A percentile compares a stretch with the other conserved stretches of the same genome.
Conservation (phyloP, 352 stramenopile genomes). For the Pythium dissimile region DNA sequence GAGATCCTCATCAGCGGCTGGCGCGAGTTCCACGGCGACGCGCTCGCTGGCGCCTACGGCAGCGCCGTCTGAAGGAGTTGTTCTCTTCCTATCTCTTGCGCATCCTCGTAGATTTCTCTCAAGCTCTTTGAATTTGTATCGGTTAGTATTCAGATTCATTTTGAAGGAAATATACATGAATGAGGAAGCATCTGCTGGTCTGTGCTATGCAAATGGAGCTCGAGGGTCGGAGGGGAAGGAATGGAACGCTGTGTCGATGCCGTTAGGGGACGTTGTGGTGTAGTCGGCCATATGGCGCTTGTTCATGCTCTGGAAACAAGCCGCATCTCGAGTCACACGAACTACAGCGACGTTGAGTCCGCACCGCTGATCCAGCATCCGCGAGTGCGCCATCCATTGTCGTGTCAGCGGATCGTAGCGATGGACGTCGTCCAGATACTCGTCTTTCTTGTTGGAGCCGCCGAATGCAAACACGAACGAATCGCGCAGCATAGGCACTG, state of each 20-base stretch:
- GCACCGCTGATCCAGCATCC: slow-evolving; percentile 58
- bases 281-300: background rate
- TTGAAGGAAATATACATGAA: slow-evolving; percentile 3
- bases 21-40: slow-evolving; percentile 80
- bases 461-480: slow-evolving; percentile 71
- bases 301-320: slow-evolving; percentile 31
- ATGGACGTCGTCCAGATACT: slow-evolving; percentile 66
- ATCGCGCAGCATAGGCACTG: slow-evolving; percentile 51
- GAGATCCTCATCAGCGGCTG: slow-evolving; percentile 69
- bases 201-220: slow-evolving; percentile 12
- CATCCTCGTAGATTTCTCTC: too few species aligned
- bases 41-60: slow-evolving; percentile 64
- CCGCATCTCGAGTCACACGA: slow-evolving; percentile 29
- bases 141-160: too few species aligned
- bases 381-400: slow-evolving; percentile 55
- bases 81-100: background rate
- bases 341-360: slow-evolving; percentile 60
- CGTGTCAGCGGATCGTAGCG: slow-evolving; percentile 63
- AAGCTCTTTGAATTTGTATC: too few species aligned
- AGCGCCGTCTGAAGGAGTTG: slow-evolving; percentile 50
- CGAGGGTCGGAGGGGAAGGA: background rate
- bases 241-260: background rate
- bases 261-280: background rate
- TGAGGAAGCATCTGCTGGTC: too few species aligned
- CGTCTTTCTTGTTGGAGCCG: slow-evolving; percentile 76